Evolutionary conservation across 1,284 basidiomycete genomes (phyloP).

Genomic region (Boletus sp.): DNA sequence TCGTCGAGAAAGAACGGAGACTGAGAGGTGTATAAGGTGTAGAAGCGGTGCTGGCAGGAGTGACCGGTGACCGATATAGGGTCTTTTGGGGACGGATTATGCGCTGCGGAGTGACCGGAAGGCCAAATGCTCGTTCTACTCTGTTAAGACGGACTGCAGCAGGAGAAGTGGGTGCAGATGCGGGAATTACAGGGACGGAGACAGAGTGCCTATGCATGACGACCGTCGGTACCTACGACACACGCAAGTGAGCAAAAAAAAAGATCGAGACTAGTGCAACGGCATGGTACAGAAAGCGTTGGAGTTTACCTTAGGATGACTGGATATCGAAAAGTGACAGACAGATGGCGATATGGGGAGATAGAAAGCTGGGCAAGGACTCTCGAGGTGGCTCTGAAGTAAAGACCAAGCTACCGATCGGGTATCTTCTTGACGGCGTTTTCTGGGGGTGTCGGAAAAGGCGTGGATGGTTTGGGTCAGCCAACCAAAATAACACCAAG

Average conservation of each 20-base stretch:
- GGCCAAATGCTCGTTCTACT: slow-evolving; percentile 32
- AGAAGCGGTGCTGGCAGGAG: slow-evolving; percentile 41
- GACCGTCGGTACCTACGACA: slow-evolving; percentile 17
- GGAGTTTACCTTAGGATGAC: slow-evolving; percentile 20
- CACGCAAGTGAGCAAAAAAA: slow-evolving; percentile 12
- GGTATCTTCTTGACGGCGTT: slow-evolving; percentile 3
- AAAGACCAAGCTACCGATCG: slow-evolving; percentile 18
- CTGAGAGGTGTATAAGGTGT: slow-evolving; percentile 66
- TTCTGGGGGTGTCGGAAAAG: slow-evolving; percentile 12
- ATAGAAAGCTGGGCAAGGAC: slow-evolving; percentile 20
- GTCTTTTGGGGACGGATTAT: slow-evolving; percentile 37
- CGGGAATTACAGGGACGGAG: slow-evolving; percentile 35
- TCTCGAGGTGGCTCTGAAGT: slow-evolving; percentile 23
- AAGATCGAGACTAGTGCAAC: not conserved
- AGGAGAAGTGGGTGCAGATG: slow-evolving; percentile 46
- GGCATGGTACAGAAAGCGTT: not conserved
- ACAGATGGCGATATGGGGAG: slow-evolving; percentile 26
- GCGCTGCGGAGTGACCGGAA: slow-evolving; percentile 47
- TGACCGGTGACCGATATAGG: slow-evolving; percentile 40
- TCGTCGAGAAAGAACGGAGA: slow-evolving; percentile 53
- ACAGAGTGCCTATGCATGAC: slow-evolving; percentile 31
- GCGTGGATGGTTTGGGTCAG: slow-evolving; percentile 12
- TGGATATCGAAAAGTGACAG: slow-evolving; percentile 12
- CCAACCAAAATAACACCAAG: slow-evolving; percentile 21
- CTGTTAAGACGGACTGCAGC: slow-evolving; percentile 37